phyloP scores from a whole-genome alignment of 805 yeast genomes.

The Candida sphagnicola region DNA sequence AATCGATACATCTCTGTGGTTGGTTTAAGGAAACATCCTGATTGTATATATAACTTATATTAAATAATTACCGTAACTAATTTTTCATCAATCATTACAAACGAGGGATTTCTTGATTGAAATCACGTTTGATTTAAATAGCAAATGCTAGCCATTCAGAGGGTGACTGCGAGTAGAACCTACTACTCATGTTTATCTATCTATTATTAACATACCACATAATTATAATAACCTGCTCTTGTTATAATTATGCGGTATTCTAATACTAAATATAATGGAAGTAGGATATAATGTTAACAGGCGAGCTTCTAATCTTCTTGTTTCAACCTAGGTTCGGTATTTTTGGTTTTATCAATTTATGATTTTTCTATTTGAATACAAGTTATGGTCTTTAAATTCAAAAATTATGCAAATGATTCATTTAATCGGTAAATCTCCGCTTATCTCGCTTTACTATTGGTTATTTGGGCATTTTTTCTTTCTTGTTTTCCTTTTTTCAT shows the following conservation, averaged over 20 bases:
- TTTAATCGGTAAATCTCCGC: background rate
- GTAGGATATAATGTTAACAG: too few relatives aligned
- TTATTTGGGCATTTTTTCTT: slow-evolving; percentile 39
- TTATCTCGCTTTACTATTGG: background rate
- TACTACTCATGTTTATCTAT: background rate
- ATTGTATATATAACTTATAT: background rate
- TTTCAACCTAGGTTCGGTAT: too few relatives aligned
- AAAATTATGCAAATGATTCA: background rate
- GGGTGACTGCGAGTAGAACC: background rate
- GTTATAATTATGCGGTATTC: background rate
- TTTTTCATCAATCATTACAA: background rate
- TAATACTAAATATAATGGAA: too few relatives aligned
- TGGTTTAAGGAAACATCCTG: too few relatives aligned
- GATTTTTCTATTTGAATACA: too few relatives aligned
- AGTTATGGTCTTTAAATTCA: too few relatives aligned
- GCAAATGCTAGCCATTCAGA: background rate
- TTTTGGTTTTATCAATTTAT: too few relatives aligned
- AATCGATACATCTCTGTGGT: too few relatives aligned
- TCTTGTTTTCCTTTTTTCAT: slow-evolving; percentile 93
- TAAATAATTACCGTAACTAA: background rate
- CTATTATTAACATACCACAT: background rate
- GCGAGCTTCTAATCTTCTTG: too few relatives aligned
- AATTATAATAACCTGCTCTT: too few relatives aligned
- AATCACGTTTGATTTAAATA: background rate
- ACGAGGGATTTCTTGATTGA: background rate